Percentiles rank a stretch among this genome's conserved stretches.
Conservation (phyloP, 495 filamentous ascomycete species). For the Penicillium verhagenii region DNA sequence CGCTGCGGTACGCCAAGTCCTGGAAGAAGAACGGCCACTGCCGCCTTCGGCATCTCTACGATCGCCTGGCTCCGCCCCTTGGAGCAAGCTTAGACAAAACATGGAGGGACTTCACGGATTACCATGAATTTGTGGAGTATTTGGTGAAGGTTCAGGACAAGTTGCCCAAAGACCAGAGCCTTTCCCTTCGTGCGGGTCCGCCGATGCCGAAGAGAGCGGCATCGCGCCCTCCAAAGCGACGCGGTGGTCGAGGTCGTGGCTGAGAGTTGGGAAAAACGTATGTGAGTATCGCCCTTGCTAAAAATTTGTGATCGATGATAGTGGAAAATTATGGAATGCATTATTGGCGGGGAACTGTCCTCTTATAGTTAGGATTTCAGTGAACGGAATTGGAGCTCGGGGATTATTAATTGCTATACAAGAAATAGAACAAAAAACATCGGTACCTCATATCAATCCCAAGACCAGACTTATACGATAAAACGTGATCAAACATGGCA, state of each 20-base stretch:
- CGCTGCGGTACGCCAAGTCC: constrained; percentile 12
- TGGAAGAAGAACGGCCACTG: constrained; percentile 2
- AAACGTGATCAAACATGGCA: too few relatives aligned
- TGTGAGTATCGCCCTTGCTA: too few relatives aligned
- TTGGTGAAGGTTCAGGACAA: constrained; percentile 10
- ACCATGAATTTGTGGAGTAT: constrained; percentile 15
- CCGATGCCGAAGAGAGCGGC: background rate
- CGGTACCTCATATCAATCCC: too few relatives aligned
- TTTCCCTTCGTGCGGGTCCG: background rate
- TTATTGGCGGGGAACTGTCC: too few relatives aligned
- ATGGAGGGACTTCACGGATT: constrained; percentile 5
- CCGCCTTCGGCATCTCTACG: constrained; percentile 16
- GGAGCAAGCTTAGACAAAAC: constrained; percentile 1
- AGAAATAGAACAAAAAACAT: too few relatives aligned
- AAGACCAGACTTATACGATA: too few relatives aligned
- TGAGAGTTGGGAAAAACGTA: too few relatives aligned
- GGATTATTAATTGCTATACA: too few relatives aligned
- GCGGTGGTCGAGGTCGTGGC: background rate
- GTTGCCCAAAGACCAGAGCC: background rate
- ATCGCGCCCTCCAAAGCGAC: background rate
- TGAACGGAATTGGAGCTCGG: too few relatives aligned
- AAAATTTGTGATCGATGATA: too few relatives aligned
- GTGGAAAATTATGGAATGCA: too few relatives aligned
- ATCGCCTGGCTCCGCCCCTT: constrained; percentile 5
- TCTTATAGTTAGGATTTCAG: too few relatives aligned